Percentiles rank a stretch among this genome's conserved stretches.
These are phyloP conservation scores for Schizophyllum commune DNA, from an alignment of 1,284 basidiomycete genomes.

Conservation along the genomic window DNA sequence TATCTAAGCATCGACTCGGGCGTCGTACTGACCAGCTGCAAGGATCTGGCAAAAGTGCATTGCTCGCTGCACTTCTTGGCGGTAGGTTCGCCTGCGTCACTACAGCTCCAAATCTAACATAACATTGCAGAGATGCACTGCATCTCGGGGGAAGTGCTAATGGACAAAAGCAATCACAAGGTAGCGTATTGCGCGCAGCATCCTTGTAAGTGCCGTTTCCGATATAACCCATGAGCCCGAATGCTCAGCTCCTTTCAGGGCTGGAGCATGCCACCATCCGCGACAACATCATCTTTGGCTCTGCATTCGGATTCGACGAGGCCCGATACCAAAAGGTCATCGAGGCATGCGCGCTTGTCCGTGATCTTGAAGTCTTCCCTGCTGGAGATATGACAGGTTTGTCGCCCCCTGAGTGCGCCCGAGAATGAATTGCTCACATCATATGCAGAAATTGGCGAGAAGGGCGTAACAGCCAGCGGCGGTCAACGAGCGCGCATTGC, in stretches of 20 bases:
- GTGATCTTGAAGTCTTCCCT: constrained; percentile 70
- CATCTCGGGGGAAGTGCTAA: constrained; percentile 45
- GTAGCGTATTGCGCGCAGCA: constrained; percentile 64
- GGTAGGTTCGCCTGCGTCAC: constrained; percentile 29
- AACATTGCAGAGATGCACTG: constrained; percentile 57
- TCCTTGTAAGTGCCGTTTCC: constrained; percentile 40
- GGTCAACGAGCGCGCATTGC: constrained; percentile 78
- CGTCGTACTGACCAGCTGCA: neutral
- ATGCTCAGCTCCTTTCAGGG: constrained; percentile 29
- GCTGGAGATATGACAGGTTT: constrained; percentile 77
- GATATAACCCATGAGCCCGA: neutral
- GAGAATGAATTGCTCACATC: constrained; percentile 1
- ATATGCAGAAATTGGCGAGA: constrained; percentile 60
- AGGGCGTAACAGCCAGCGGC: constrained; percentile 73
- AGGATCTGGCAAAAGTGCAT: constrained; percentile 64
- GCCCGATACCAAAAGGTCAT: constrained; percentile 66
- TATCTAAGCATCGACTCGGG: neutral
- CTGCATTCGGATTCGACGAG: constrained; percentile 56
- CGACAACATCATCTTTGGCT: constrained; percentile 79
- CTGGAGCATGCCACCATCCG: constrained; percentile 71
- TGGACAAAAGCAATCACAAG: constrained; percentile 58
- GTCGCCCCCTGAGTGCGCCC: constrained; percentile 2
- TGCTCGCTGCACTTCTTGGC: constrained; percentile 59
- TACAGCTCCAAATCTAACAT: constrained; percentile 8
- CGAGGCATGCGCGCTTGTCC: constrained; percentile 71